Percentiles rank a stretch among this genome's conserved stretches.
Evolutionary conservation across 306 rosid genomes (phyloP).

Genomic region (Quercus gilva): DNA sequence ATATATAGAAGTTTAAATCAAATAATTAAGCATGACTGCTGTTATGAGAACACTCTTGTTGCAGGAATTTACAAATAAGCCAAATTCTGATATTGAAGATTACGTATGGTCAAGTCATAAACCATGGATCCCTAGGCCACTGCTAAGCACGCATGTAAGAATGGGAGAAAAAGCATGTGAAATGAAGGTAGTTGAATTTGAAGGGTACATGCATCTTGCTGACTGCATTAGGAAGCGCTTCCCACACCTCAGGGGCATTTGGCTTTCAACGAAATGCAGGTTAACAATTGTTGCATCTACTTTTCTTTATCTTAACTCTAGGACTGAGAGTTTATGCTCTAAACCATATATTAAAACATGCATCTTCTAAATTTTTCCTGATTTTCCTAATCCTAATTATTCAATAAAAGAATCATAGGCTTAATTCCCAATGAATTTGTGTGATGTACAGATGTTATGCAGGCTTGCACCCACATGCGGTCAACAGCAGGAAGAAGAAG

Average conservation of each 20-base stretch:
- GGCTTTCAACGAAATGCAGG: constrained; percentile 97
- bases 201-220: constrained; percentile 74
- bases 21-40: background rate
- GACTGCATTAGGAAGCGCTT: constrained; percentile 56
- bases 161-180: constrained; percentile 94
- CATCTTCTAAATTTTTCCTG: too few species aligned
- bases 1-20: background rate
- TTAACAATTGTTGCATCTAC: background rate
- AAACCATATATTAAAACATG: background rate
- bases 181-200: constrained; percentile 79
- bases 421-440: too few species aligned
- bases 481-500: too few species aligned
- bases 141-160: constrained; percentile 84
- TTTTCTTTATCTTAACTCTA: background rate
- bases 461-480: too few species aligned
- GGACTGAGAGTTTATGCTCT: background rate
- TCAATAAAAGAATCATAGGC: too few species aligned
- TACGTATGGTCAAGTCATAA: constrained; percentile 88
- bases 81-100: constrained; percentile 62
- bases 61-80: constrained; percentile 32
- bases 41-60: background rate
- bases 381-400: too few species aligned
- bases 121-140: constrained; percentile 87
- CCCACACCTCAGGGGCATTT: constrained; percentile 61
- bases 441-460: too few species aligned